Evolutionary conservation across 495 filamentous ascomycete genomes (phyloP), one percentile per base, ranked within the genome.

Genomic region (Poronia punctata): DNA sequence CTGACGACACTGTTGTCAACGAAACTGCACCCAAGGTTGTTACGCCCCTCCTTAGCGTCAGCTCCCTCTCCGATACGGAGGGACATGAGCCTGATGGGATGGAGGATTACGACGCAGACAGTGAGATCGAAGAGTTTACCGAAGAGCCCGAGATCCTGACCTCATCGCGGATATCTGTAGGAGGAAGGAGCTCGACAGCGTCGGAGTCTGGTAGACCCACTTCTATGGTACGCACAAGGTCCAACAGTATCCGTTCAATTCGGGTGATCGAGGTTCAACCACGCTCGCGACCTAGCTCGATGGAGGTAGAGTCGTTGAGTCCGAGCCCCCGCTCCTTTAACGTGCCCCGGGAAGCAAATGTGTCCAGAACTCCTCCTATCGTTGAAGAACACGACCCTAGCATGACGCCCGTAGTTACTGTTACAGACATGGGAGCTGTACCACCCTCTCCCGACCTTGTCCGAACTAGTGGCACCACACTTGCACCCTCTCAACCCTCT

Each of bases 141-240:
- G 70, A 74, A 46, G 72, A 75, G 46, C 65, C 72, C 11, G 60
- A 71, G 43, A 74, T 78, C 40, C 52, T 76, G 43, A 74, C 68
- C 4, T 74, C 71, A 1, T 72, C 72, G 17, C 58, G 74, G 22
- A 56, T 76, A n/a, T 78, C 74, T 2, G 68, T 78, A 24, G 62
- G 66, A 35, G 70, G 69, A 27, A 57, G 61, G 45, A 52, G 57
- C 7, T 68, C 69, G 8, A 39, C 66, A 6, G 51, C 50, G 1
- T 66, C 69, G 2, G 65, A 68, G 5, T 51, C 53, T 30, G 62
- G 60, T 6, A 65, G 39, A 29, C 66, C 62, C 3, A 26, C 57
- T 14, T 46, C 62, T 23, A 59, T 70, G 7, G 26, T 68, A 30
- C 65, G 60, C 9, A 52, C 50, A n/a, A 60, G 68, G 28, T 63